A percentile compares a stretch with the other conserved stretches of the same genome.
phyloP scores from a whole-genome alignment of 2,329 filamentous ascomycete genomes.

The Fusarium chaquense region DNA sequence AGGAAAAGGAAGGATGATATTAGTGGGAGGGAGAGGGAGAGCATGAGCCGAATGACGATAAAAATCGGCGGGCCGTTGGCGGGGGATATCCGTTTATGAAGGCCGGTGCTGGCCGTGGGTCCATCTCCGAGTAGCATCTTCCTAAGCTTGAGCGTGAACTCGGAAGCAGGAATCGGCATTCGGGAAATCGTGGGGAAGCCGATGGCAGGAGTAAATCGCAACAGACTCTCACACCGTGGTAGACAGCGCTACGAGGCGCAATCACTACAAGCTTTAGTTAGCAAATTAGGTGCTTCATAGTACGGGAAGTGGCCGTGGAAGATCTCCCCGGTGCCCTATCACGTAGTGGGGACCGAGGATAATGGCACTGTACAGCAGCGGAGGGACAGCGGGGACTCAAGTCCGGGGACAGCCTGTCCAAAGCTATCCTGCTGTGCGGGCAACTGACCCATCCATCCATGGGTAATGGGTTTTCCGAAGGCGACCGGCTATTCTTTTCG shows the following conservation, averaged over 20 bases:
- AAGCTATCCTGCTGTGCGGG: conserved; percentile 30
- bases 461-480: conserved; percentile 46
- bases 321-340: conserved; percentile 14
- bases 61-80: conserved; percentile 37
- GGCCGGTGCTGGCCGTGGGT: conserved; percentile 39
- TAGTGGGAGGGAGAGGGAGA: not conserved
- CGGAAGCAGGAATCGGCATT: conserved; percentile 48
- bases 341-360: conserved; percentile 37
- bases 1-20: conserved; percentile 5
- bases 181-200: conserved; percentile 9
- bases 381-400: conserved; percentile 40
- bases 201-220: not conserved
- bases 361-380: conserved; percentile 22
- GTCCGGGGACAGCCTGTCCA: conserved; percentile 30
- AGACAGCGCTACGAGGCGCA: not conserved
- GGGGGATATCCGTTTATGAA: conserved; percentile 43
- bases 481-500: conserved; percentile 45
- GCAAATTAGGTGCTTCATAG: not conserved
- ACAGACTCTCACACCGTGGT: not conserved
- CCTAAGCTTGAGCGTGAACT: conserved; percentile 17
- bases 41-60: conserved; percentile 32
- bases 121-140: conserved; percentile 20
- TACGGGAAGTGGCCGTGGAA: conserved; percentile 23
- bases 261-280: not conserved
- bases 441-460: not conserved